phyloP scores from a whole-genome alignment of 106 monocot genomes.

The Dioscorea zingiberensis region DNA sequence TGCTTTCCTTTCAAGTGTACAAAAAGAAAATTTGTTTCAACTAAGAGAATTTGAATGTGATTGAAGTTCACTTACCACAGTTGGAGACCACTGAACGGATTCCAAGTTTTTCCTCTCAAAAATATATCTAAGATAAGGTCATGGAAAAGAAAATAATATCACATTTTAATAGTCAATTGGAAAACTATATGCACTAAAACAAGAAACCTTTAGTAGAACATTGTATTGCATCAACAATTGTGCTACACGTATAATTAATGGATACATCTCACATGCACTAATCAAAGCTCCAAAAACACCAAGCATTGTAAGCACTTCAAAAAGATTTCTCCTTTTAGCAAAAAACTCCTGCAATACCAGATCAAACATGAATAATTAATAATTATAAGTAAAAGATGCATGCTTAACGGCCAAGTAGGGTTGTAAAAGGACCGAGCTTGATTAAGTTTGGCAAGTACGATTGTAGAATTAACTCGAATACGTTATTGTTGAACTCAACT shows the following conservation, averaged over 20 bases:
- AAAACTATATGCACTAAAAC: background rate
- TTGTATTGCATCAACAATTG: background rate
- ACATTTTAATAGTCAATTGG: background rate
- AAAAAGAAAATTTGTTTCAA: background rate
- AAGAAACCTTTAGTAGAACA: background rate
- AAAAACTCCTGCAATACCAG: conserved; percentile 54
- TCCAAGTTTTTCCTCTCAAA: conserved; percentile 59
- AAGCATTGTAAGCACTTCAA: conserved; percentile 64
- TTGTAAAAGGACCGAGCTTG: no score
- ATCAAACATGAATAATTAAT: background rate
- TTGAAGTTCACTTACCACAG: conserved; percentile 28
- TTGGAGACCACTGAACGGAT: conserved; percentile 52
- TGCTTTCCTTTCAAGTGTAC: background rate
- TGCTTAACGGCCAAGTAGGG: no score
- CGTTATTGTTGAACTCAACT: no score
- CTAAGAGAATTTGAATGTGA: background rate
- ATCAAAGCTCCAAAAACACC: conserved; percentile 56
- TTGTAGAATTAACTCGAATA: no score
- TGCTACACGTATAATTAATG: conserved; percentile 10
- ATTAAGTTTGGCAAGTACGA: no score
- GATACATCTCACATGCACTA: conserved; percentile 61
- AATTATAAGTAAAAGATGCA: background rate
- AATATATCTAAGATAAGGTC: conserved; percentile 31
- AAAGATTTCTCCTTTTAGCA: conserved; percentile 47
- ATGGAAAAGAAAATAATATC: conserved; percentile 4